Evolutionary conservation across 192 early-diverging fungal species (phyloP).

Genomic region (Obelidium mucronatum): DNA sequence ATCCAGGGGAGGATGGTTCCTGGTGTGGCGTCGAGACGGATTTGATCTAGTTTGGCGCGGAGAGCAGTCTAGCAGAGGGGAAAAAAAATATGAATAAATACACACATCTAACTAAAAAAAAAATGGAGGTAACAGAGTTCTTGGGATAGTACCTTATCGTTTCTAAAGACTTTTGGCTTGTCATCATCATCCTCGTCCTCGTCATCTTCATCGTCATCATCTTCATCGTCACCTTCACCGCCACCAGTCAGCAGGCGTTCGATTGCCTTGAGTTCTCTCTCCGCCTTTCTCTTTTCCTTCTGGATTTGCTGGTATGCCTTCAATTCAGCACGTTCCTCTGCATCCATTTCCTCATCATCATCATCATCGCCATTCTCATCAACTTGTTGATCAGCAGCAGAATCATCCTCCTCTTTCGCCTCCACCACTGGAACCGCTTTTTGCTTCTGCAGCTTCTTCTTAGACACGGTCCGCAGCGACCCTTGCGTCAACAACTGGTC

Average conservation of each 20-base stretch:
- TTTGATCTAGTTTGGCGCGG: conserved; percentile 49
- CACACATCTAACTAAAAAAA: neutral
- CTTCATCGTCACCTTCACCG: conserved; percentile 37
- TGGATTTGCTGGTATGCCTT: conserved; percentile 36
- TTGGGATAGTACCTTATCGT: conserved; percentile 17
- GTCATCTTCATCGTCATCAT: conserved; percentile 25
- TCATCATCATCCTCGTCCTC: conserved; percentile 1
- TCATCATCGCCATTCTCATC: conserved; percentile 31
- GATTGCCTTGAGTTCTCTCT: conserved; percentile 47
- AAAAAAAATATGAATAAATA: neutral
- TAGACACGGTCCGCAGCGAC: conserved; percentile 1
- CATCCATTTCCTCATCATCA: conserved; percentile 22
- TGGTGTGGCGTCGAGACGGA: conserved; percentile 39
- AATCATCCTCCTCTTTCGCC: conserved; percentile 30
- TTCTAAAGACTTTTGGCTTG: conserved; percentile 16
- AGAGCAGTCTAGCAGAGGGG: conserved; percentile 39
- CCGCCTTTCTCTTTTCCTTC: conserved; percentile 48
- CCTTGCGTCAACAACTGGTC: neutral
- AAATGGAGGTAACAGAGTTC: neutral
- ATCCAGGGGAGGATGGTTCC: conserved; percentile 55
- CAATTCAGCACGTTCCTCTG: conserved; percentile 19
- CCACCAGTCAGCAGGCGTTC: conserved; percentile 16
- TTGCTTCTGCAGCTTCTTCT: conserved; percentile 40
- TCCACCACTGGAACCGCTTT: conserved; percentile 19
- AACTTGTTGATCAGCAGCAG: too few relatives aligned